phyloP scores from a whole-genome alignment of 2,329 filamentous ascomycete species.

The Lecanicillium sp. region DNA sequence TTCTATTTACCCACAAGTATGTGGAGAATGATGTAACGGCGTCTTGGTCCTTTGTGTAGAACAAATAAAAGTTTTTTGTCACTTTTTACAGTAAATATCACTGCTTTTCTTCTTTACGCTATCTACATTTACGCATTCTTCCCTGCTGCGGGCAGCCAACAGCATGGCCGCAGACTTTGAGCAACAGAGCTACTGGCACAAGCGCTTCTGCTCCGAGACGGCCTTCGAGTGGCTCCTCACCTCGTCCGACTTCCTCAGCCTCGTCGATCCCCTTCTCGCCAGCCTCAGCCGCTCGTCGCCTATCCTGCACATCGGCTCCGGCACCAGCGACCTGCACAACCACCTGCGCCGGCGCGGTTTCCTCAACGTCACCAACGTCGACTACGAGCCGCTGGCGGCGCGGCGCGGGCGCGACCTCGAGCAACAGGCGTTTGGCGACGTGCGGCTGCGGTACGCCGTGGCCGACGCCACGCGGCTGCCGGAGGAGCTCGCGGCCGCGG shows the following conservation, averaged over 20 bases:
- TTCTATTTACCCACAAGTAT: slow-evolving; percentile 5
- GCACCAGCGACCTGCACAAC: slow-evolving; percentile 45
- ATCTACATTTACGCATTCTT: not conserved
- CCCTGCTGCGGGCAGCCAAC: too few species aligned
- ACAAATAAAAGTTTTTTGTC: not conserved
- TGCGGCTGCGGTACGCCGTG: slow-evolving; percentile 37
- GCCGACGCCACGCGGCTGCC: slow-evolving; percentile 39
- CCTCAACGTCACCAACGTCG: slow-evolving; percentile 40
- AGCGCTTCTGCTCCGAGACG: slow-evolving; percentile 39
- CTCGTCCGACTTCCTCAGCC: slow-evolving; percentile 34
- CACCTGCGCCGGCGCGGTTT: slow-evolving; percentile 38
- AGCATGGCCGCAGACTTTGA: slow-evolving; percentile 36
- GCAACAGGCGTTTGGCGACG: slow-evolving; percentile 35
- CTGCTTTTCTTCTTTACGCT: not conserved
- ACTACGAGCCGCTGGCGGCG: slow-evolving; percentile 44
- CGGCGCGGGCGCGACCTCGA: slow-evolving; percentile 38
- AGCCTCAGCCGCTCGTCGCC: slow-evolving; percentile 21
- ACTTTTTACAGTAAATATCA: not conserved
- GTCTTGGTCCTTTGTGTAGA: not conserved
- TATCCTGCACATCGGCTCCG: slow-evolving; percentile 43
- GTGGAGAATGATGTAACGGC: slow-evolving; percentile 10
- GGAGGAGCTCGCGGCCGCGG: slow-evolving; percentile 9
- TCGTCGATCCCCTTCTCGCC: slow-evolving; percentile 34
- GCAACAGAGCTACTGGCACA: slow-evolving; percentile 44
- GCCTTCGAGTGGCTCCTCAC: slow-evolving; percentile 43